Percentiles rank a stretch among this genome's conserved stretches.
These are phyloP conservation scores for Zostera marina DNA, from an alignment of 116 monocot genomes.

Conservation along the genomic window DNA sequence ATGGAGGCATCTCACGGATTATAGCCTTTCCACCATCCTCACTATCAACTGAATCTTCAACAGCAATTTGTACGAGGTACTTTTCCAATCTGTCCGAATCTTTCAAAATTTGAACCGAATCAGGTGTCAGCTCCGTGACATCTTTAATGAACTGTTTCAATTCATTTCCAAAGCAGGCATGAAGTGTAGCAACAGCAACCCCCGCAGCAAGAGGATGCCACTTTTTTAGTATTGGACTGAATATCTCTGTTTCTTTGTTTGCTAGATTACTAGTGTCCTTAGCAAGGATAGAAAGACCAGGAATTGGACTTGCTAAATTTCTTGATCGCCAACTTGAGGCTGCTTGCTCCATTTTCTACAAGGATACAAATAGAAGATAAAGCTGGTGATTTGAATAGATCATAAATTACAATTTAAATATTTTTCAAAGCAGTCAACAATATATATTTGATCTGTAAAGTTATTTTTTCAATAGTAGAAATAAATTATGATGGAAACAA, in stretches of 20 bases:
- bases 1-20: conserved; percentile 95
- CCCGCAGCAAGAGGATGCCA: conserved; percentile 65
- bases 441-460: too few species aligned
- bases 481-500: too few species aligned
- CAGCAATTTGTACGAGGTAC: conserved; percentile 80
- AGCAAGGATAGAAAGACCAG: conserved; percentile 32
- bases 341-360: conserved; percentile 82
- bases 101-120: conserved; percentile 47
- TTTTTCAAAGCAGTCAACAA: too few species aligned
- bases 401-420: neutral
- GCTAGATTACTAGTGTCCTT: conserved; percentile 52
- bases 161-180: conserved; percentile 46
- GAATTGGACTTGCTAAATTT: conserved; percentile 23
- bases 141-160: conserved; percentile 61
- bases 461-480: too few species aligned
- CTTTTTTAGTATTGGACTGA: conserved; percentile 59
- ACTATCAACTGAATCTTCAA: conserved; percentile 87
- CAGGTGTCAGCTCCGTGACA: conserved; percentile 35
- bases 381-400: neutral
- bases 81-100: conserved; percentile 67
- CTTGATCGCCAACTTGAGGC: conserved; percentile 56
- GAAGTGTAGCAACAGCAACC: conserved; percentile 60
- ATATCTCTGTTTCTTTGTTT: conserved; percentile 38
- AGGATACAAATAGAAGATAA: neutral
- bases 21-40: conserved; percentile 87